Base-by-base conservation (phyloP, 139 green algal species). In the Diplosphaera chodatii region DNA sequence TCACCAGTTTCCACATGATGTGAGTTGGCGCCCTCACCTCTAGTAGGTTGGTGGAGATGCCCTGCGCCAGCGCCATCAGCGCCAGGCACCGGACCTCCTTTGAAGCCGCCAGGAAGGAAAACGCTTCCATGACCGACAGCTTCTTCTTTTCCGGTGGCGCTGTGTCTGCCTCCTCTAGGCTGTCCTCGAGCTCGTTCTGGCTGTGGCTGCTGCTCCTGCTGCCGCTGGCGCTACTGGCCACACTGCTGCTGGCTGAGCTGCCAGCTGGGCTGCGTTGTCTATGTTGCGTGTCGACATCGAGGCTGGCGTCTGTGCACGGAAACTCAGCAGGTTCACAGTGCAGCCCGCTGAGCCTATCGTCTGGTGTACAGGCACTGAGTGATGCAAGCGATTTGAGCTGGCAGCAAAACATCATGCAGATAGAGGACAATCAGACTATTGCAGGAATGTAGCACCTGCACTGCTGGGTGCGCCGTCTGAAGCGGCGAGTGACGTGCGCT, bases 1-100 rank as follows among this genome's bases (percentile, higher is more conserved):
- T n/a, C n/a, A n/a, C n/a, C n/a, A n/a, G n/a, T n/a, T n/a, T n/a
- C n/a, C n/a, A n/a, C n/a, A n/a, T n/a, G n/a, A n/a, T n/a, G n/a
- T n/a, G n/a, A n/a, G n/a, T n/a, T n/a, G n/a, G n/a, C n/a, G n/a
- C n/a, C n/a, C n/a, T 10, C 18, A 59, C 48, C 79, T 98, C 91
- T 73, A 98, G 87, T 30, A 98, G 75, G 72, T 85, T 93, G 73
- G 82, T 90, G 83, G 78, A 91, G 41, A 98, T 78, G 30, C 91
- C 91, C 78, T 92, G 86, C 6, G 91, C 86, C 40, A 98, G 64
- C 0, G 86, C 88, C 93, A 98, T 97, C 25, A 96, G 67, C 3
- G 90, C 92, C 68, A 98, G 80, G 82, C 86, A 96, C 48, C 88
- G 86, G 41, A 98, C 93, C 75, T 93, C 83, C 29, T 87, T 80